phyloP scores from a whole-genome alignment of 2,329 filamentous ascomycete species.

The Rutstroemia sp. region DNA sequence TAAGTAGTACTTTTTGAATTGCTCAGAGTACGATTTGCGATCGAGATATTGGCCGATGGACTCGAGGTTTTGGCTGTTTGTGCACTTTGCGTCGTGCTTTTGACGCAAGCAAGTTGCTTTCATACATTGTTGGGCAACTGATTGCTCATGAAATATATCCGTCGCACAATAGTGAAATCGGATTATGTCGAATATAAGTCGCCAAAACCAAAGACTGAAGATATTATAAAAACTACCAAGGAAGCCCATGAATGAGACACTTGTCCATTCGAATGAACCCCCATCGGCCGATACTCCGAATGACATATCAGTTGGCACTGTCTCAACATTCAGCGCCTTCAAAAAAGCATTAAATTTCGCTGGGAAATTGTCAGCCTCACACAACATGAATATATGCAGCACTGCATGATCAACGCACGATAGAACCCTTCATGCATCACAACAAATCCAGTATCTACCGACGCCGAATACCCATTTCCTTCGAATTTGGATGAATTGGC shows the following conservation, averaged over 20 bases:
- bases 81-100: not conserved
- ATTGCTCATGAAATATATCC: not conserved
- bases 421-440: not conserved
- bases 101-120: not conserved
- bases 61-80: not conserved
- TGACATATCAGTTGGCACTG: not conserved
- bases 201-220: not conserved
- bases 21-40: not conserved
- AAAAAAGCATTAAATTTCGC: not conserved
- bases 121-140: not conserved
- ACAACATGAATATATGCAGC: not conserved
- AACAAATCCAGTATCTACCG: not conserved
- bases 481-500: not conserved
- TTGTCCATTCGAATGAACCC: not conserved
- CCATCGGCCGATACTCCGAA: not conserved
- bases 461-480: not conserved
- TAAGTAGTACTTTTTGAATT: not conserved
- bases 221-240: not conserved
- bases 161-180: not conserved
- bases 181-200: not conserved
- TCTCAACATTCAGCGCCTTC: not conserved
- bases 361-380: not conserved
- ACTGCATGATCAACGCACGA: not conserved
- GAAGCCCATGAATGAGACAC: not conserved
- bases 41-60: not conserved